These are phyloP conservation scores for Apiotrichum sp. DNA, from an alignment of 1,284 basidiomycete species.

Conservation along the genomic window DNA sequence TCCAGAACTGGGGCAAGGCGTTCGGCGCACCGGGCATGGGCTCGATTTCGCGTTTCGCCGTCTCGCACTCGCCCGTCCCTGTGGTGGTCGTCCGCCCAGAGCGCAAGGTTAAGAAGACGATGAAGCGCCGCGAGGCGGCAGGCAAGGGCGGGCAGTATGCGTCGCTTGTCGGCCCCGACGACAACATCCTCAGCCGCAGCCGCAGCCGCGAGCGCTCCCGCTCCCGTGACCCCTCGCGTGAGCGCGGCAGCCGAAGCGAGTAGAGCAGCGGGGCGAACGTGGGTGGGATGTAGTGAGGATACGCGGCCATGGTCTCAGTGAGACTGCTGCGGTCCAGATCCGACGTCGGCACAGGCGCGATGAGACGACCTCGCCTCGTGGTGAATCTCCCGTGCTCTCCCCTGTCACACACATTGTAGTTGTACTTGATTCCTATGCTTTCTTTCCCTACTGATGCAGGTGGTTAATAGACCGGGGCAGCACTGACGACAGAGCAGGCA, in stretches of 20 bases:
- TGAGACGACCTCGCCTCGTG: no score
- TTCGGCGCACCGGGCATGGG: constrained; percentile 55
- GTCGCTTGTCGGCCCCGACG: constrained; percentile 40
- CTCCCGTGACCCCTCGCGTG: background rate
- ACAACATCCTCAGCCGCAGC: constrained; percentile 32
- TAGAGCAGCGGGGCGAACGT: no score
- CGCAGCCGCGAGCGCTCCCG: constrained; percentile 31
- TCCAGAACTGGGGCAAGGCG: constrained; percentile 56
- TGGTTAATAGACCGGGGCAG: no score
- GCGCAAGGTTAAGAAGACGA: constrained; percentile 72
- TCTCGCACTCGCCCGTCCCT: constrained; percentile 83
- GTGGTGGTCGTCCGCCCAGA: constrained; percentile 85
- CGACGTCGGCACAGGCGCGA: no score
- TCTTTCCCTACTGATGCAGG: no score
- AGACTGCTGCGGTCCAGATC: no score
- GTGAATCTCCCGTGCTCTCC: no score
- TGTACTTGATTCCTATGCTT: no score
- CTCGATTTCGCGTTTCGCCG: constrained; percentile 59
- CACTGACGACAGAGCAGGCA: no score
- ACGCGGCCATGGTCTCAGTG: no score
- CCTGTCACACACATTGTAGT: no score
- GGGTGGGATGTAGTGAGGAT: no score
- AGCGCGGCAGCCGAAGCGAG: background rate
- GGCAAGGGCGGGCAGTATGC: constrained; percentile 73
- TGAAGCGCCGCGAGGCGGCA: constrained; percentile 73